These are phyloP conservation scores for Cinchona pubescens DNA, from an alignment of 257 asterid genomes.

Conservation along the genomic window DNA sequence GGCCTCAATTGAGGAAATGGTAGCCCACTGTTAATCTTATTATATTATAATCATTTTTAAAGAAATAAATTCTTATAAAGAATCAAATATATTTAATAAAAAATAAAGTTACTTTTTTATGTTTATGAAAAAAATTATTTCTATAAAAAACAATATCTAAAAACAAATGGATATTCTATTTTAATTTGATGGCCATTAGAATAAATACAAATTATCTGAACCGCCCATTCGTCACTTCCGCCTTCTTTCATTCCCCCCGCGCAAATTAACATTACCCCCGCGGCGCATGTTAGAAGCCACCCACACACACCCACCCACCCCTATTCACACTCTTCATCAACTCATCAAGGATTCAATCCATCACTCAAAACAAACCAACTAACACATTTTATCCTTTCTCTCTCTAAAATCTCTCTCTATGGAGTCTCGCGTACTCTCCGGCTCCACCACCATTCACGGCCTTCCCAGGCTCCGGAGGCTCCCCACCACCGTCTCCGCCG, in stretches of 20 bases:
- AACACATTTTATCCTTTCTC: constrained; percentile 17
- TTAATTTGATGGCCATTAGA: background rate
- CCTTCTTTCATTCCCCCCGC: constrained; percentile 24
- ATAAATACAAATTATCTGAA: constrained; percentile 25
- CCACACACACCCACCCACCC: too few species aligned
- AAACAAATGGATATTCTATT: too few species aligned
- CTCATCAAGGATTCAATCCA: background rate
- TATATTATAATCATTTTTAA: too few species aligned
- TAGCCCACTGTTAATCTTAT: too few species aligned
- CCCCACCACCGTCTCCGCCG: constrained; percentile 22
- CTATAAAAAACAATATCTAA: too few species aligned
- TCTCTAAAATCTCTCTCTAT: constrained; percentile 36
- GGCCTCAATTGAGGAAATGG: too few species aligned
- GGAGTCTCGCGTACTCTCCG: constrained; percentile 90
- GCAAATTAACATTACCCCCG: constrained; percentile 26
- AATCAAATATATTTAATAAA: too few species aligned
- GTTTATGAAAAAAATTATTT: too few species aligned
- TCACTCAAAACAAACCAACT: background rate
- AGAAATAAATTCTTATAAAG: too few species aligned
- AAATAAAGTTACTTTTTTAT: too few species aligned
- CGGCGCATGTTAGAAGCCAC: constrained; percentile 31
- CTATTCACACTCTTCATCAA: background rate
- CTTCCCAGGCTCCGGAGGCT: constrained; percentile 59
- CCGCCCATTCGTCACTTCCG: constrained; percentile 49
- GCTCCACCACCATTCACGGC: constrained; percentile 66